Evolutionary conservation across 495 filamentous ascomycete species (phyloP), one percentile per base, ranked within the genome.

Genomic region (Neurospora tetraspora): DNA sequence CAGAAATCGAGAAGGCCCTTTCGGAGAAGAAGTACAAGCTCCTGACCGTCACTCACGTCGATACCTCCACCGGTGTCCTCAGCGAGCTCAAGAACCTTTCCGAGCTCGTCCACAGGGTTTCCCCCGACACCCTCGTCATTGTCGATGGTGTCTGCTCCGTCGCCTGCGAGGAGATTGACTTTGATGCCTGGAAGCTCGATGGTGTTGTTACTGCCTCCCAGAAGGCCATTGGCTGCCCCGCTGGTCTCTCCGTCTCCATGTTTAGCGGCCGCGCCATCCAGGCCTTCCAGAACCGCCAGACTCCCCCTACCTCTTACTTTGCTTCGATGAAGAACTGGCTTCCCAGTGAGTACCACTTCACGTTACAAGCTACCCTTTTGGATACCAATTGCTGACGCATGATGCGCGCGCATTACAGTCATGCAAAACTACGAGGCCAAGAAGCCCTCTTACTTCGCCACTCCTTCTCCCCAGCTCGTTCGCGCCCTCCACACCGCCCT

Each of bases 391-490:
- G 37, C 71, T 74, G 16, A 72, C 40, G 11, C 20, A 38, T 39
- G 18, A 23, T 43, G 4, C 31, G n/a, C 37, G 23, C 36, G 23
- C 5, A 34, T 12, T 34, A 12, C 69, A 91, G 88, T 99, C 79
- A 98, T 99, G 96, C 89, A 94, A 85, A 97, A 97, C 81, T 99
- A 99, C 84, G 96, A 99, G 85, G 93, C 92, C 76, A 91, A 92
- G 83, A 99, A 98, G 83, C 89, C 96, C 53, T 97, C 93, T 14
- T 99, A 99, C 85, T 99, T 99, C 80, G 96, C 96, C 37, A 99
- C 96, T 14, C 96, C 96, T 0, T 92, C 93, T 14, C 97, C 96
- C 7, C 96, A 99, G 83, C 90, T 99, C 47, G 86, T 99, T 75
- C 95, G 92, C 80, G 96, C 96, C 40, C 89, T 99, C 53, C 93